These are phyloP conservation scores for Chaetothyriales sp. DNA, from an alignment of 2,329 filamentous ascomycete genomes.

Conservation along the genomic window DNA sequence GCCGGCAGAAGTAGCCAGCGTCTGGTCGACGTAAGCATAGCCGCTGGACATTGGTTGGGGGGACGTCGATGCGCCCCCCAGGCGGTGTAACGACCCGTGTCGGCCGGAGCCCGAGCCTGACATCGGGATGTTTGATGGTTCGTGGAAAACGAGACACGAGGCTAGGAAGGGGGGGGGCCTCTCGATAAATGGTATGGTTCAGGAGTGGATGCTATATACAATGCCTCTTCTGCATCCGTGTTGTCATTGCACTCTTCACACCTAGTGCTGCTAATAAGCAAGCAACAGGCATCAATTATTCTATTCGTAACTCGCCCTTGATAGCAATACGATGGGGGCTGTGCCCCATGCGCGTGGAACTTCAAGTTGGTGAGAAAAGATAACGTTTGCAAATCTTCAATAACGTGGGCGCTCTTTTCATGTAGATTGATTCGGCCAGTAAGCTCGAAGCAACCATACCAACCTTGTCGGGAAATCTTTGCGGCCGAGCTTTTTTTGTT, in stretches of 20 bases:
- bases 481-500: too few relatives aligned
- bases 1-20: not conserved
- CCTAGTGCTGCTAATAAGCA: not conserved
- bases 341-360: too few relatives aligned
- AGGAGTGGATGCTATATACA: not conserved
- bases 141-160: too few relatives aligned
- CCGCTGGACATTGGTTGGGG: not conserved
- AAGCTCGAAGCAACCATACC: too few relatives aligned
- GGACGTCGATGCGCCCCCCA: not conserved
- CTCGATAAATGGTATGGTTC: not conserved
- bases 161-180: too few relatives aligned
- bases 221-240: too few relatives aligned
- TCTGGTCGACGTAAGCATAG: not conserved
- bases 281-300: not conserved
- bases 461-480: too few relatives aligned
- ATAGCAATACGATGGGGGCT: not conserved
- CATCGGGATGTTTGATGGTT: not conserved
- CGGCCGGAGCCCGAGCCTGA: not conserved
- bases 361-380: too few relatives aligned
- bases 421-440: too few relatives aligned
- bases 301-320: not conserved
- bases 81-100: not conserved
- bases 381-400: too few relatives aligned
- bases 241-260: not conserved
- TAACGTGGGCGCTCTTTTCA: too few relatives aligned